These are phyloP conservation scores for Thelonectria blattea DNA, from an alignment of 2,329 filamentous ascomycete species.

Conservation along the genomic window DNA sequence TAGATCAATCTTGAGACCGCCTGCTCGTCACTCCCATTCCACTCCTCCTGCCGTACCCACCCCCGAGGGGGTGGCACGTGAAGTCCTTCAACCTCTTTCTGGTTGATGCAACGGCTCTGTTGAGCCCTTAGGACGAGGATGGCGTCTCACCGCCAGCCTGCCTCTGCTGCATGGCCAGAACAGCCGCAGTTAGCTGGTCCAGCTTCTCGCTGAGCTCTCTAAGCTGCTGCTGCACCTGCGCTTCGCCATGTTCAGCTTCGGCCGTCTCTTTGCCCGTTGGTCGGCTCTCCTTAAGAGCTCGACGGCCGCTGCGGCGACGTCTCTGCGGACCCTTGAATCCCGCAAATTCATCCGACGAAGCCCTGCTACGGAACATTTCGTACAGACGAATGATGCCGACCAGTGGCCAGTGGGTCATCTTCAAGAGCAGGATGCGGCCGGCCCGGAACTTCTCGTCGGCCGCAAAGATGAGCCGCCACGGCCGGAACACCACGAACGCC, in stretches of 20 bases:
- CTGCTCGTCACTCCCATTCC: background rate
- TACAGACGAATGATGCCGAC: conserved; percentile 73
- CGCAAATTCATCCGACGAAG: conserved; percentile 51
- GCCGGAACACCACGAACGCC: conserved; percentile 73
- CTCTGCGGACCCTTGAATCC: conserved; percentile 56
- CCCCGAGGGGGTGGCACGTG: background rate
- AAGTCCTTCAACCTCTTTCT: background rate
- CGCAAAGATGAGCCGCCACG: conserved; percentile 71
- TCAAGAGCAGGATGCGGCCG: conserved; percentile 66
- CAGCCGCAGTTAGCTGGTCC: conserved; percentile 60
- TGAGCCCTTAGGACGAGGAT: conserved; percentile 9
- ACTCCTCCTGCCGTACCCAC: background rate
- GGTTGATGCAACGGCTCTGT: background rate
- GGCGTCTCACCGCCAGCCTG: conserved; percentile 28
- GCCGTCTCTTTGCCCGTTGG: conserved; percentile 43
- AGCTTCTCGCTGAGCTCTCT: conserved; percentile 63
- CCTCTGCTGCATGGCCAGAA: conserved; percentile 56
- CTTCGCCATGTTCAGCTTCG: conserved; percentile 46
- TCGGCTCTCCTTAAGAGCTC: conserved; percentile 24
- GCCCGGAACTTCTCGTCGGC: conserved; percentile 67
- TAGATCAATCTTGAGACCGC: background rate
- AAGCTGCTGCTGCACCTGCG: conserved; percentile 57
- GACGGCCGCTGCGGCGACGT: conserved; percentile 29
- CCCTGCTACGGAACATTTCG: conserved; percentile 57
- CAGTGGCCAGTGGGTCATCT: conserved; percentile 69